Conservation (phyloP, 306 rosid genomes). For the Medicago truncatula region DNA sequence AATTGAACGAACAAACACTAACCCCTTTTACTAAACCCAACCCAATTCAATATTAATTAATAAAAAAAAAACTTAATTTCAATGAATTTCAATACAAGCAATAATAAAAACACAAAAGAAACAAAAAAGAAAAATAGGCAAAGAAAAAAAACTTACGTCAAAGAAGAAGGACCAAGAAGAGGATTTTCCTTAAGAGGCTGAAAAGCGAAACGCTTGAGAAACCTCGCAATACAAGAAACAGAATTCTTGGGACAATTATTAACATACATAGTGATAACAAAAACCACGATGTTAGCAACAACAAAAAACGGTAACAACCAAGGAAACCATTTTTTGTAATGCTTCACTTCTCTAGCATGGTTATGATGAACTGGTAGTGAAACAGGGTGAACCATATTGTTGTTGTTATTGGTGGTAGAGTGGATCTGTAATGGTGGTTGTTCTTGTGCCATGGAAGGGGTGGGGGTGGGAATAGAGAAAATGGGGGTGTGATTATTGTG, state of each 20-base stretch:
- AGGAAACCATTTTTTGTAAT: conserved; percentile 70
- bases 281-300: conserved; percentile 61
- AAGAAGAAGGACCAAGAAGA: conserved; percentile 90
- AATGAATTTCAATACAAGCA: neutral
- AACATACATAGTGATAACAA: conserved; percentile 81
- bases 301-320: conserved; percentile 80
- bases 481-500: neutral
- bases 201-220: conserved; percentile 81
- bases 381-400: conserved; percentile 62
- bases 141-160: conserved; percentile 59
- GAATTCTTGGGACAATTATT: conserved; percentile 91
- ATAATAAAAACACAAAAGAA: neutral
- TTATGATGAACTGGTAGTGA: conserved; percentile 25
- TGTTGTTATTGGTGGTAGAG: conserved; percentile 44
- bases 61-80: neutral
- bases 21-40: neutral
- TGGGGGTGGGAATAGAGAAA: neutral
- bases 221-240: conserved; percentile 69
- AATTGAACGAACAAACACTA: no score
- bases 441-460: neutral
- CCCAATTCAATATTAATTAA: neutral
- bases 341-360: conserved; percentile 53
- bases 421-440: conserved; percentile 45
- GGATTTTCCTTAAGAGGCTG: conserved; percentile 94
- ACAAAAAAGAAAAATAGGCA: neutral